A percentile compares a stretch with the other conserved stretches of the same genome.
phyloP scores from a whole-genome alignment of 129 eudicot species.

The Chrysanthemum lavandulifolium region DNA sequence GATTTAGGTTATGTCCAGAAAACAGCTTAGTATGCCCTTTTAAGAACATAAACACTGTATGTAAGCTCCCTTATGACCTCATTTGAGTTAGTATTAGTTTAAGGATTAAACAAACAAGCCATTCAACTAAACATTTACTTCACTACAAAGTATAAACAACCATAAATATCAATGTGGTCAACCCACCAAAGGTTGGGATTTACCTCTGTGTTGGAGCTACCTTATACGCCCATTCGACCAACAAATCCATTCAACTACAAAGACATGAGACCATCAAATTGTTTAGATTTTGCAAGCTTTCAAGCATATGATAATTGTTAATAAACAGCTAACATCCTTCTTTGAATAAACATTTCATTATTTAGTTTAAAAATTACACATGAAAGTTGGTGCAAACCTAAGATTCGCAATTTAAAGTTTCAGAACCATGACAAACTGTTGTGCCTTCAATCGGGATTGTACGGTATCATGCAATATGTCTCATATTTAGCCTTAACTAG shows the following conservation, averaged over 20 bases:
- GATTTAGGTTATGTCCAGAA: not conserved
- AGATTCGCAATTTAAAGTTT: no score
- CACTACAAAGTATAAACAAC: not conserved
- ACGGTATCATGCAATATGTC: no score
- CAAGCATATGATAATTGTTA: slow-evolving; percentile 16
- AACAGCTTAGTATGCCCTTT: not conserved
- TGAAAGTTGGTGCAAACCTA: no score
- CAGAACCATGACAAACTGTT: no score
- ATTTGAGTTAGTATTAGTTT: not conserved
- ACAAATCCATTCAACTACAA: slow-evolving; percentile 97
- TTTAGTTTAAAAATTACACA: not conserved
- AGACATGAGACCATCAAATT: not conserved
- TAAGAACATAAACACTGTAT: not conserved
- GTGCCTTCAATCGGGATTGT: not conserved
- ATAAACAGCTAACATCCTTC: not conserved
- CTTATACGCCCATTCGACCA: slow-evolving; percentile 98
- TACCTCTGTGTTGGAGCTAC: slow-evolving; percentile 95
- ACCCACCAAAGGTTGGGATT: slow-evolving; percentile 1
- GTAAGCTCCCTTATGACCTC: not conserved
- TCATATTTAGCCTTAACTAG: no score
- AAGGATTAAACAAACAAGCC: not conserved
- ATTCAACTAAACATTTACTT: not conserved
- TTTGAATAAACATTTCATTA: not conserved
- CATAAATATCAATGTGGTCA: slow-evolving; percentile 9
- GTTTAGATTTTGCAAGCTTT: not conserved